Evolutionary conservation across 2,329 filamentous ascomycete genomes (phyloP), one percentile per base, ranked within the genome.

Genomic region (Colletotrichum incanum): DNA sequence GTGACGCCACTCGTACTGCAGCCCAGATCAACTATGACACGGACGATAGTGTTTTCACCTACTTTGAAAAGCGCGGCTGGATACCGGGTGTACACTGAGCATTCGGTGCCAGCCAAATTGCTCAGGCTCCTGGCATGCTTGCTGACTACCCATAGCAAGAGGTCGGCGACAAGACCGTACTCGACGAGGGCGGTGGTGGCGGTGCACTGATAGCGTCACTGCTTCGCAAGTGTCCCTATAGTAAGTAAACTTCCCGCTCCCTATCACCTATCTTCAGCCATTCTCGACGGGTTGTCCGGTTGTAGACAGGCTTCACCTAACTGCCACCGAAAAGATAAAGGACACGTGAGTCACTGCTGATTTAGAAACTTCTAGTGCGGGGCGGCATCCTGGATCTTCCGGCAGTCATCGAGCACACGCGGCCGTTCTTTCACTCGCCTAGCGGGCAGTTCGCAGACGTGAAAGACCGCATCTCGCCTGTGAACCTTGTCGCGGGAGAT

Each of bases 61-160:
- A 82, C 71, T 84, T 85, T 69, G 67, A 73, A 1, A 56, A 75
- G 0, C 76, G 77, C n/a, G 82, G 82, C 0, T 81, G 78, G 79
- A 45, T 81, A 7, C 74, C 76, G 1, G 67, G 75, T 16, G 74
- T 86, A 8, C 83, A 84, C 69, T 75, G 75, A 8, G 82, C 83
- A 1, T 74, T 85, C 4, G 76, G 83, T 16, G 80, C 74, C 0
- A 82, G 82, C 3, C 82, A 82, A 1, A 75, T 72, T 1, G 83
- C 84, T 0, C 76, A 79, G 74, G 79, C 79, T 0, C 82, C 82
- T 1, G 84, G 84, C 0, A 80, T 85, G 12, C 34, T 85, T 1
- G 77, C 75, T 37, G 84, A 83, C 67, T 85, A 85, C 72, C 80
- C 81, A 1, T 86, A 83, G 84, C 60, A 78, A 4, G 81, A 85